Base-by-base conservation (phyloP, 768 basidiomycete species). In the Leccinum disarticulatum region DNA sequence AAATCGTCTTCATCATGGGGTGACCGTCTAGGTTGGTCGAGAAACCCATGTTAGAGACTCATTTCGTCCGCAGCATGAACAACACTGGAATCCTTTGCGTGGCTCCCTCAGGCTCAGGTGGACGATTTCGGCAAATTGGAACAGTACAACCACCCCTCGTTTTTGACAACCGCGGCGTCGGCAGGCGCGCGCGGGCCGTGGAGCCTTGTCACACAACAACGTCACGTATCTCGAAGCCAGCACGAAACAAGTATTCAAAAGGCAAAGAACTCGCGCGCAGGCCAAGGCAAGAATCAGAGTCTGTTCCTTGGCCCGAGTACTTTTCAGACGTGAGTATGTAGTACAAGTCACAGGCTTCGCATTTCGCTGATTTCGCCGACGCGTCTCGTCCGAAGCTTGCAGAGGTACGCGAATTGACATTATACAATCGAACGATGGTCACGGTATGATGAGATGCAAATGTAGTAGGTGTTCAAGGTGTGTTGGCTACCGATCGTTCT, bases 141-240 rank as follows among this genome's bases (percentile, higher is more conserved):
- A 13, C 75, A 83, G 33, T 88, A 87, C 66, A 22, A 80, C 84
- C 1, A 75, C 22, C 83, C 13, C 77, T 93, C 2, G 88, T 91
- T 4, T 92, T 93, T 68, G 92, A 93, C 72, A 93, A 94, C 70
- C 81, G 92, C 36, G 92, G 92, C 1, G 90, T 90, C 6, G 92
- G 92, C 7, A 82, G 22, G 22, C 22, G 22, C 22, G 22, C 22
- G 22, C 22, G 22, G 22, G 22, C 22, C 22, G 22, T 22, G 22
- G 22, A 22, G 22, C 22, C 22, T 22, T 22, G 22, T 22, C 22
- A 22, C 22, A 22, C 22, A 22, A 22, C 22, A 22, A 22, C 59
- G 57, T 64, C 61, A 64, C 58, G 28, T 41, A n/a, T 22, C 22
- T 22, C 22, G 22, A 22, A 22, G 22, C 43, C 4, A 19, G 14